Conservation (phyloP, 1,284 basidiomycete genomes). For the Singerocomus rubriflavus region DNA sequence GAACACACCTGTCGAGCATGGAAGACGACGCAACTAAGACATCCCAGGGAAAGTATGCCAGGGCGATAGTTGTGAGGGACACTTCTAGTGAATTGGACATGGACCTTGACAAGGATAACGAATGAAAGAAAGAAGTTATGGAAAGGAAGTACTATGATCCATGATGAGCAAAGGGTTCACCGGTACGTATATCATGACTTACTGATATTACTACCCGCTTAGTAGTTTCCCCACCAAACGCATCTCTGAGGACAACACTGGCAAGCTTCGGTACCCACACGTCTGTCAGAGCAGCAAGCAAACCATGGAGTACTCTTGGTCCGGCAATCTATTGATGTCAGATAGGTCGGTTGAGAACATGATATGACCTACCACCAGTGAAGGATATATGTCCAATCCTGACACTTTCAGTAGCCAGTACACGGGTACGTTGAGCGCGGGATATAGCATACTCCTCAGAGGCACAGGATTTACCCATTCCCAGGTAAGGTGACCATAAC, state of each 20-base stretch:
- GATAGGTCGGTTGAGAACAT: background rate
- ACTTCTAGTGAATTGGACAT: conserved; percentile 95
- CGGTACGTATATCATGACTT: conserved; percentile 31
- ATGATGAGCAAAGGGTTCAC: background rate
- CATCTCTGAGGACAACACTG: conserved; percentile 53
- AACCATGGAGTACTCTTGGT: conserved; percentile 80
- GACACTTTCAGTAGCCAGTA: conserved; percentile 69
- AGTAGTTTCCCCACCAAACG: conserved; percentile 35
- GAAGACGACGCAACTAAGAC: conserved; percentile 23
- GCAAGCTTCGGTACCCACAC: conserved; percentile 69
- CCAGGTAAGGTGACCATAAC: conserved; percentile 93
- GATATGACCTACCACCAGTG: conserved; percentile 25
- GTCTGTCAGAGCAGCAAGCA: conserved; percentile 81
- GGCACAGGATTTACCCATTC: conserved; percentile 82
- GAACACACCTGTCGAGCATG: conserved; percentile 22
- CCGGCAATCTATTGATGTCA: conserved; percentile 48
- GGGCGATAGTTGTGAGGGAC: conserved; percentile 75
- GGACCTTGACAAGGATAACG: conserved; percentile 81
- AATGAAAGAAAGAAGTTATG: conserved; percentile 84
- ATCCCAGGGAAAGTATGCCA: conserved; percentile 79
- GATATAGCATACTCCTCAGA: conserved; percentile 72
- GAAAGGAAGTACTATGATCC: conserved; percentile 72
- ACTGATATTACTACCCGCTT: conserved; percentile 57
- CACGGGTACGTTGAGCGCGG: conserved; percentile 72
- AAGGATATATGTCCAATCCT: conserved; percentile 31